These are phyloP conservation scores for Paecilomyces dactylethromorphus DNA, from an alignment of 2,329 filamentous ascomycete genomes.

Conservation along the genomic window DNA sequence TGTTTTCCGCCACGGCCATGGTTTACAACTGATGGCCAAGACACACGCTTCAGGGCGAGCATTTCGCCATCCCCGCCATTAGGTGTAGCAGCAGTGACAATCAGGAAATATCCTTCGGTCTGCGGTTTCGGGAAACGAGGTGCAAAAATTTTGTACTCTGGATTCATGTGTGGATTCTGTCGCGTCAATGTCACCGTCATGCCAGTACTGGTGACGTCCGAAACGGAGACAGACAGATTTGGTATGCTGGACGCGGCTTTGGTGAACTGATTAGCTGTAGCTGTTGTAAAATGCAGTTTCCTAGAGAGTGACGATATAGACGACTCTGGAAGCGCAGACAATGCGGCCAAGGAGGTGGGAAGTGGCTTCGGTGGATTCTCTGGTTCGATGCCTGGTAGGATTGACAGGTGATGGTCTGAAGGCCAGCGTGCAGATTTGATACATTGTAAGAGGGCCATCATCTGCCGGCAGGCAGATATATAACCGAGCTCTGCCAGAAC, in stretches of 20 bases:
- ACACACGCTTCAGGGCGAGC: conserved; percentile 76
- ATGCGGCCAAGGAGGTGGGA: conserved; percentile 22
- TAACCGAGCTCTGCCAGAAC: conserved; percentile 85
- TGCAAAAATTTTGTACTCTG: conserved; percentile 71
- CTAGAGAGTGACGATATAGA: conserved; percentile 19
- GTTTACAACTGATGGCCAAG: conserved; percentile 53
- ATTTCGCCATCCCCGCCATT: conserved; percentile 61
- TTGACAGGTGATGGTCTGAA: conserved; percentile 67
- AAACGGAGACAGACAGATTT: conserved; percentile 56
- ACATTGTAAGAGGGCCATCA: conserved; percentile 81
- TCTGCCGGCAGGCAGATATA: conserved; percentile 67
- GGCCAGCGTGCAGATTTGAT: conserved; percentile 94
- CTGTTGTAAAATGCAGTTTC: conserved; percentile 20
- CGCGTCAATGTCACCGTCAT: conserved; percentile 56
- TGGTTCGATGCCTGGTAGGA: conserved; percentile 64
- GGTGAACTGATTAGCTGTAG: conserved; percentile 30
- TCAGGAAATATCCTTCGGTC: conserved; percentile 84
- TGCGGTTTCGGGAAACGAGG: conserved; percentile 91
- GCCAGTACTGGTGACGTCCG: conserved; percentile 55
- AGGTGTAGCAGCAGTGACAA: conserved; percentile 50
- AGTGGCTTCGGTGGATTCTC: conserved; percentile 17
- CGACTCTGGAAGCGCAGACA: conserved; percentile 21
- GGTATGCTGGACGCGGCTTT: conserved; percentile 64
- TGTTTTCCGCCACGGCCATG: conserved; percentile 11
- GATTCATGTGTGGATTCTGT: conserved; percentile 57